These are phyloP conservation scores for Fusarium drepaniforme DNA, from an alignment of 2,329 filamentous ascomycete genomes.

Conservation along the genomic window DNA sequence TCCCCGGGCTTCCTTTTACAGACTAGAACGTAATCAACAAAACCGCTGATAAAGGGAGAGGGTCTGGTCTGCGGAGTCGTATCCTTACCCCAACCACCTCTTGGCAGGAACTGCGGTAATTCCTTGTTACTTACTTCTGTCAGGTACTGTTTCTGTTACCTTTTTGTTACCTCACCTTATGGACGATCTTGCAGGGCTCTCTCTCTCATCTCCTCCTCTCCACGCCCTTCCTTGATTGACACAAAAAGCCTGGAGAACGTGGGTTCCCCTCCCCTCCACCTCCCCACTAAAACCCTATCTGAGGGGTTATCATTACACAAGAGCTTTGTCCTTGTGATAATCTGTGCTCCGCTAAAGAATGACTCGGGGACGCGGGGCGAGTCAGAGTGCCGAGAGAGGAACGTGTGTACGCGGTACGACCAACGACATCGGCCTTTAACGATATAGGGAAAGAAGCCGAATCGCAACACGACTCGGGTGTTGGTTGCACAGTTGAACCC, in stretches of 20 bases:
- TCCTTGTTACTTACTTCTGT: not conserved
- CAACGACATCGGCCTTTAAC: not conserved
- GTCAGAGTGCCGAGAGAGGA: not conserved
- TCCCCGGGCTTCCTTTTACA: not conserved
- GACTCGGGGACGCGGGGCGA: not conserved
- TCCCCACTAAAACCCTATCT: not conserved
- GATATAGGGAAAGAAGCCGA: not conserved
- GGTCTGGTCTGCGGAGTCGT: not conserved
- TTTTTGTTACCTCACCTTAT: slow-evolving; percentile 24
- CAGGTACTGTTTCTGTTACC: slow-evolving; percentile 17
- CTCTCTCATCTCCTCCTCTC: not conserved
- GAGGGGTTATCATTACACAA: slow-evolving; percentile 2
- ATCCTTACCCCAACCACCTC: slow-evolving; percentile 15
- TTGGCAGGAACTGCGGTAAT: slow-evolving; percentile 2
- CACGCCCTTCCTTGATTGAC: not conserved
- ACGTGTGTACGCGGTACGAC: not conserved
- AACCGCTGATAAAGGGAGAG: not conserved
- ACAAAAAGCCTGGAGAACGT: not conserved
- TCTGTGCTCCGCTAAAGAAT: not conserved
- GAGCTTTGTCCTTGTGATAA: not conserved
- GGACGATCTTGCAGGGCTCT: not conserved
- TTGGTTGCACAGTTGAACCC: not conserved
- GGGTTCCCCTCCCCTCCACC: too few relatives aligned
- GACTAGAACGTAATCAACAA: not conserved
- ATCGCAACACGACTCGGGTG: not conserved